Base-by-base conservation (phyloP, 1,284 basidiomycete genomes). In the Puccinia hordei region DNA sequence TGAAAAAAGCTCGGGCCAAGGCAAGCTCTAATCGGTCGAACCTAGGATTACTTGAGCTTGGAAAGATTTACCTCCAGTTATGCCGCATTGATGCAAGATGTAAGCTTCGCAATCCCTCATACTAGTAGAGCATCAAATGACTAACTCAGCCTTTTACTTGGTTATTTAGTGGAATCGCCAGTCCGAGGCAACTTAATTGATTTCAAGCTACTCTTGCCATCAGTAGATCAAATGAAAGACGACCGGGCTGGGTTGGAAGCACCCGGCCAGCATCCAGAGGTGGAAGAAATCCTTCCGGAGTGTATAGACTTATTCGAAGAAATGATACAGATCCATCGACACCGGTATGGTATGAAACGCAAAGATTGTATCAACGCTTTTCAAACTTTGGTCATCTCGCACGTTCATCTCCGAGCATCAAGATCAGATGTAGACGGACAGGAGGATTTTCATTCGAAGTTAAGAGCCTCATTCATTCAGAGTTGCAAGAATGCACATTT, bases 291-390 rank as follows among this genome's bases (percentile, higher is more conserved):
- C 24, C 19, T 38, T 57, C 71, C 51, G 17, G 35, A 59, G 53
- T 73, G 55, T 73, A n/a, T 73, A 57, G 53, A 68, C 33, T 27
- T 78, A 17, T 53, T 78, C 35, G 75, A 78, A 69, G 75, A 78
- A 33, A 78, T 78, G 65, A 69, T 78, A 41, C n/a, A 78, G 30
- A 57, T 68, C 35, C 75, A 68, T 33, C 75, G 75, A 69, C 33
- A 49, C 41, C 44, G 44, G 35, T 51, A 53, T 27, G 27, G 38
- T 27, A 30, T 8, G 44, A 15, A 53, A 49, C 44, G 33, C 46
- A 33, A 38, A 55, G 49, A 33, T 44, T 65, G 65, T 69, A 15
- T 55, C 22, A 53, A 78, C 15, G 63, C 75, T 3, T 78, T 78
- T 59, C 44, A 69, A 65, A 55, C 35, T 69, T 59, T 78, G 35